These are phyloP conservation scores for Polymyxa betae DNA, from an alignment of 208 protist genomes.

Conservation along the genomic window DNA sequence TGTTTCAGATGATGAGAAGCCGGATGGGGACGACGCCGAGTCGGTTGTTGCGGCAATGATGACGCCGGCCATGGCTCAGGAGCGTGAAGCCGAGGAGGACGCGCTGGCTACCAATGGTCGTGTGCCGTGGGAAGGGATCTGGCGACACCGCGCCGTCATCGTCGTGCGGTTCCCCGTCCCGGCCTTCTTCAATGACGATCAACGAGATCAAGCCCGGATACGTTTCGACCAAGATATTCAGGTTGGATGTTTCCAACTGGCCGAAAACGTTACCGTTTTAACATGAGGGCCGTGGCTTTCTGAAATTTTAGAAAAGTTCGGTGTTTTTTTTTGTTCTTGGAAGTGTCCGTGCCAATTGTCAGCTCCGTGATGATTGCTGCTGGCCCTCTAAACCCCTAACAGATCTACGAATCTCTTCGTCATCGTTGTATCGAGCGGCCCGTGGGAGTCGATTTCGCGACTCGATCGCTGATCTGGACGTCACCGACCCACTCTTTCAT, in stretches of 20 bases:
- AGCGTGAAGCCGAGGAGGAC: constrained; percentile 1
- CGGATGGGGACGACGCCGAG: background rate
- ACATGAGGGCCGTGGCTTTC: no score
- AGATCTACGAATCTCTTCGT: constrained; percentile 6
- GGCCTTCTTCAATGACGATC: constrained; percentile 13
- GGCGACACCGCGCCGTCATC: background rate
- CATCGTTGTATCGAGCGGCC: constrained; percentile 36
- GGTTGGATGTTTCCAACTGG: no score
- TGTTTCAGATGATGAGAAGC: no score
- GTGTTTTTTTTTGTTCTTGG: no score
- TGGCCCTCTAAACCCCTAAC: background rate
- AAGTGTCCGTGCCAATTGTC: no score
- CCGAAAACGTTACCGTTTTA: no score
- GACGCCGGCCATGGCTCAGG: background rate
- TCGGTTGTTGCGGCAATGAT: background rate
- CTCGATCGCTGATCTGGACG: background rate
- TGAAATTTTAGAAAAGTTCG: no score
- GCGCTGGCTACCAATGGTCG: constrained; percentile 27
- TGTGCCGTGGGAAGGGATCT: background rate
- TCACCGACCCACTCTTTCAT: background rate
- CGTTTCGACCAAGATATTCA: constrained; percentile 20
- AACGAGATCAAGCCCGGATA: background rate
- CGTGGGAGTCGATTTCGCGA: background rate
- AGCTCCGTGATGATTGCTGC: background rate
- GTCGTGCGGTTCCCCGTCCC: constrained; percentile 2